phyloP scores from a whole-genome alignment of 2,329 filamentous ascomycete species.

The Ophiosphaerella korrae region DNA sequence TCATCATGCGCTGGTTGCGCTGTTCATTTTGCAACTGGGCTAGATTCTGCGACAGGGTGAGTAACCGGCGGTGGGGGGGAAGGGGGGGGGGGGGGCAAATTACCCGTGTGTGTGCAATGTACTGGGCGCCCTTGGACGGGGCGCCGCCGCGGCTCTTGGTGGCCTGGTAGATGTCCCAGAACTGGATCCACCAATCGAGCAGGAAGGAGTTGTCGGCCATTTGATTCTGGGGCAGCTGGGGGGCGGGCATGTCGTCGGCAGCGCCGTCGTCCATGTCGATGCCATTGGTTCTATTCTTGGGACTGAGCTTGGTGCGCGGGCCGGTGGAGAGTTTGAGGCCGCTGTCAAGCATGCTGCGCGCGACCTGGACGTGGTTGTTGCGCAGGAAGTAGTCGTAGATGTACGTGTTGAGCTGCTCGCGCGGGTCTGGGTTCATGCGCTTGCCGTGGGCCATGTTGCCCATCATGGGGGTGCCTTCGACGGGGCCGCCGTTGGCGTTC shows the following conservation, averaged over 20 bases:
- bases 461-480: constrained; percentile 71
- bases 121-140: constrained; percentile 61
- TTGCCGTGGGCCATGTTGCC: constrained; percentile 57
- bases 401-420: constrained; percentile 76
- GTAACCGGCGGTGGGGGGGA: background rate
- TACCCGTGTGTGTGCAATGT: constrained; percentile 85
- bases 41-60: constrained; percentile 59
- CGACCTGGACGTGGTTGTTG: constrained; percentile 82
- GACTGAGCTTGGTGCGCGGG: constrained; percentile 65
- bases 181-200: constrained; percentile 97
- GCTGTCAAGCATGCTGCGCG: constrained; percentile 63
- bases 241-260: constrained; percentile 83
- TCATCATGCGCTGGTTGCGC: constrained; percentile 72
- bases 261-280: constrained; percentile 82
- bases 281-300: constrained; percentile 69
- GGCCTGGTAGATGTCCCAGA: constrained; percentile 93
- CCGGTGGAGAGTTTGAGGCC: constrained; percentile 62
- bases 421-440: constrained; percentile 37
- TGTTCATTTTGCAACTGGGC: constrained; percentile 72
- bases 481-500: constrained; percentile 64
- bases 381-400: constrained; percentile 93
- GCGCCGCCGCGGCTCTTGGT: constrained; percentile 64
- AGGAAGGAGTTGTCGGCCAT: constrained; percentile 79
- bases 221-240: constrained; percentile 66
- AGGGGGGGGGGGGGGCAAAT: constrained; percentile 25